Percentiles rank a stretch among this genome's conserved stretches.
phyloP scores from a whole-genome alignment of 2,329 filamentous ascomycete species.

The Ceratocystiopsis minuta region DNA sequence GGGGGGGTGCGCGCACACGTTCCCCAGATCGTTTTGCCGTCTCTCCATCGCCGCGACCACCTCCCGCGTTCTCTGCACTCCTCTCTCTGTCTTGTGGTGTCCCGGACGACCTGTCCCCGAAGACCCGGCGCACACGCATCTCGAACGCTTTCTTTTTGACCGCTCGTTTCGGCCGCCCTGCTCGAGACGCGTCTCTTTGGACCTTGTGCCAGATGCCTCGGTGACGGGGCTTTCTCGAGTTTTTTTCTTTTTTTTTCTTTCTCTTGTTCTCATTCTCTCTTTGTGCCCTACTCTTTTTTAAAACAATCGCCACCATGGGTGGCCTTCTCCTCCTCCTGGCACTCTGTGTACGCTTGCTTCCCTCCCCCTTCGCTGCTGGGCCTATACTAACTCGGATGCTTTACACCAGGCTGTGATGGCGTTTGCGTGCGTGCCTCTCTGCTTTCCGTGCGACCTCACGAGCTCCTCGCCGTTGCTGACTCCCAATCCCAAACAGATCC shows the following conservation, averaged over 20 bases:
- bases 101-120: too few species aligned
- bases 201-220: background rate
- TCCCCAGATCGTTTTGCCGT: too few species aligned
- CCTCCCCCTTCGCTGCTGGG: background rate
- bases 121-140: too few species aligned
- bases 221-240: too few species aligned
- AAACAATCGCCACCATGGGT: conserved; percentile 14
- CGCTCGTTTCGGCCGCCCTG: too few species aligned
- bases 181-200: too few species aligned
- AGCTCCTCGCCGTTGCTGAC: background rate
- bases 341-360: conserved; percentile 14
- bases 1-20: too few species aligned
- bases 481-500: conserved; percentile 53
- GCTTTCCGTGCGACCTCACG: conserved; percentile 3
- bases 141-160: too few species aligned
- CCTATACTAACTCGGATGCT: background rate
- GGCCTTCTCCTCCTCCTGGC: conserved; percentile 17
- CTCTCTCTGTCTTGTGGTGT: too few species aligned
- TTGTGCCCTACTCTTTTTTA: background rate
- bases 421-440: conserved; percentile 28
- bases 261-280: background rate
- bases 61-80: too few species aligned
- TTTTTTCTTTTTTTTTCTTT: background rate
- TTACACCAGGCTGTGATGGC: conserved; percentile 34
- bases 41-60: too few species aligned